These are phyloP conservation scores for Trichoderma aggressivum DNA, from an alignment of 2,329 filamentous ascomycete genomes.

Conservation along the genomic window DNA sequence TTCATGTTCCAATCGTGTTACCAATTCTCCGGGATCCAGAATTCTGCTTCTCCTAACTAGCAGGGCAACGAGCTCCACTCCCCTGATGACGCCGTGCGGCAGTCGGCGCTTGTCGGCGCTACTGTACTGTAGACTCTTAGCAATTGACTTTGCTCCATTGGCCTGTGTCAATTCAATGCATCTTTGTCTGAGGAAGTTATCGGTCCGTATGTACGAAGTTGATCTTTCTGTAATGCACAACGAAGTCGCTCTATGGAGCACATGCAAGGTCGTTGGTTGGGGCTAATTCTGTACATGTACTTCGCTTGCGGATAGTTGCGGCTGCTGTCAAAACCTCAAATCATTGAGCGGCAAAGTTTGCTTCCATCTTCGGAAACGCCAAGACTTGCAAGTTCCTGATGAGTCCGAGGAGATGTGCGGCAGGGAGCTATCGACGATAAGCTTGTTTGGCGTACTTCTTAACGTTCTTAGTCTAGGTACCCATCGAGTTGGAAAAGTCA, in stretches of 20 bases:
- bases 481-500: neutral
- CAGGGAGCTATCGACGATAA: neutral
- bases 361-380: neutral
- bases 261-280: neutral
- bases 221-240: neutral
- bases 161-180: neutral
- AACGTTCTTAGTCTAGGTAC: neutral
- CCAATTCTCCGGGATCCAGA: neutral
- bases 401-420: neutral
- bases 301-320: neutral
- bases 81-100: neutral
- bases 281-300: neutral
- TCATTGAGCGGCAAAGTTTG: neutral
- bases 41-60: neutral
- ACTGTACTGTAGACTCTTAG: neutral
- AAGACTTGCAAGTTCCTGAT: neutral
- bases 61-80: conserved; percentile 5
- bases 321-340: neutral
- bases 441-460: neutral
- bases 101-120: neutral
- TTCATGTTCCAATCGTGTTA: no score
- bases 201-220: neutral
- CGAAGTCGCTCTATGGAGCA: neutral
- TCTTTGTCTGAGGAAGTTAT: neutral
- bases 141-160: neutral